Conservation (phyloP, 1,139 yeast genomes). For the Taphrina flavorubra region DNA sequence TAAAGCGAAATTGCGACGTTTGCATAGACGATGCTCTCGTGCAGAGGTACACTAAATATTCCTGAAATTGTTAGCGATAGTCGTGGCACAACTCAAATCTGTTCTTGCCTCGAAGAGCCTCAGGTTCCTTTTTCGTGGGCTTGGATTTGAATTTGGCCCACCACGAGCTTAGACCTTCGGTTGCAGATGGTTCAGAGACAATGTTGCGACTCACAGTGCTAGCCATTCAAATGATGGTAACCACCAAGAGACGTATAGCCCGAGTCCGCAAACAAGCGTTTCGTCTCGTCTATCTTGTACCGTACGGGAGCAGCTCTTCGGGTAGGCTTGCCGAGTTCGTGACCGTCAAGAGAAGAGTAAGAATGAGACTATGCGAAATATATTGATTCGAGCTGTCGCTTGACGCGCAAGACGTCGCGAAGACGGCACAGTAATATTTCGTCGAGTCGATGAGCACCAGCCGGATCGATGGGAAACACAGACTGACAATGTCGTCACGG, state of each 20-base stretch:
- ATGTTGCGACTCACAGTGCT: conserved; percentile 31
- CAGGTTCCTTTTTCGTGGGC: conserved; percentile 31
- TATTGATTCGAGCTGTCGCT: conserved; percentile 7
- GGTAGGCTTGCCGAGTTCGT: neutral
- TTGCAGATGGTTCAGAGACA: neutral
- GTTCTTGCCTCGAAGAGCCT: conserved; percentile 15
- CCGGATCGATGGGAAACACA: neutral
- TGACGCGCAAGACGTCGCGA: conserved; percentile 2
- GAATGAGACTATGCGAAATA: neutral
- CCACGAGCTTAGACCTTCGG: conserved; percentile 39
- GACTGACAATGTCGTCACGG: neutral
- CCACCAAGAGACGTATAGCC: neutral
- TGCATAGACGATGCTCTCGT: conserved; percentile 73
- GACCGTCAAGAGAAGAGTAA: neutral
- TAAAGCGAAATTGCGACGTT: conserved; percentile 73
- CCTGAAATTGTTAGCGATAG: conserved; percentile 39
- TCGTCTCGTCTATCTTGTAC: neutral
- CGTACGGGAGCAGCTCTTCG: neutral
- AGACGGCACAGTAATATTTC: neutral
- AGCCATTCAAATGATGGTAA: conserved; percentile 11
- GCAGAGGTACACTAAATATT: conserved; percentile 86
- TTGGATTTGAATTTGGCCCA: conserved; percentile 38
- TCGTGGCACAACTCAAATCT: neutral
- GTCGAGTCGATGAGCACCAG: neutral
- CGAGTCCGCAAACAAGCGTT: neutral